A percentile compares a stretch with the other conserved stretches of the same genome.
Evolutionary conservation across 2,329 filamentous ascomycete species (phyloP).

Genomic region (Fusarium anthophilum): DNA sequence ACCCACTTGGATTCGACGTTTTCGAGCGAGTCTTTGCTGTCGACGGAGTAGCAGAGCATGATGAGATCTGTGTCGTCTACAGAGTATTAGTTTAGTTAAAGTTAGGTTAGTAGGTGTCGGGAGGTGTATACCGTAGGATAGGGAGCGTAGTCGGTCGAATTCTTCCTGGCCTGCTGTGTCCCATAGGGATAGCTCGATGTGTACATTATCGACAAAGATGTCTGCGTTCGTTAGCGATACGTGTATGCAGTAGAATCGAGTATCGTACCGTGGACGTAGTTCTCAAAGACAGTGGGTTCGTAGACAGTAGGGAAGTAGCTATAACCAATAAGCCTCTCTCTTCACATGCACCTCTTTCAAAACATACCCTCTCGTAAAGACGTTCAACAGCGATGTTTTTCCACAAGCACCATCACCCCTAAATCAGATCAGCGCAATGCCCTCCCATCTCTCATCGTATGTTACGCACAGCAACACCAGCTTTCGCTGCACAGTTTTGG

Average conservation of each 20-base stretch:
- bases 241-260: neutral
- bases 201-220: slow-evolving; percentile 96
- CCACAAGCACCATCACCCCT: slow-evolving; percentile 96
- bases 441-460: neutral
- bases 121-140: slow-evolving; percentile 80
- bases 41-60: slow-evolving; percentile 98
- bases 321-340: slow-evolving; percentile 28
- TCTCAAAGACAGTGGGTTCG: slow-evolving; percentile 98
- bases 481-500: slow-evolving; percentile 93
- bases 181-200: slow-evolving; percentile 98
- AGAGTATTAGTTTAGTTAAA: neutral
- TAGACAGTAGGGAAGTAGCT: slow-evolving; percentile 98
- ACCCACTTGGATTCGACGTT: slow-evolving; percentile 99
- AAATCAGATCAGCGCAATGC: slow-evolving; percentile 28
- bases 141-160: slow-evolving; percentile 93
- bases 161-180: slow-evolving; percentile 99
- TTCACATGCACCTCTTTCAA: neutral
- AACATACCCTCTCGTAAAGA: slow-evolving; percentile 94
- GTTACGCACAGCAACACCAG: slow-evolving; percentile 81
- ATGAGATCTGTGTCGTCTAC: slow-evolving; percentile 91
- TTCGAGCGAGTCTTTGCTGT: slow-evolving; percentile 94
- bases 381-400: slow-evolving; percentile 96
- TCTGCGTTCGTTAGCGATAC: slow-evolving; percentile 61
- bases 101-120: neutral
- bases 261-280: slow-evolving; percentile 91